Conservation (phyloP, 2,329 filamentous ascomycete genomes). For the Fusarium musae region DNA sequence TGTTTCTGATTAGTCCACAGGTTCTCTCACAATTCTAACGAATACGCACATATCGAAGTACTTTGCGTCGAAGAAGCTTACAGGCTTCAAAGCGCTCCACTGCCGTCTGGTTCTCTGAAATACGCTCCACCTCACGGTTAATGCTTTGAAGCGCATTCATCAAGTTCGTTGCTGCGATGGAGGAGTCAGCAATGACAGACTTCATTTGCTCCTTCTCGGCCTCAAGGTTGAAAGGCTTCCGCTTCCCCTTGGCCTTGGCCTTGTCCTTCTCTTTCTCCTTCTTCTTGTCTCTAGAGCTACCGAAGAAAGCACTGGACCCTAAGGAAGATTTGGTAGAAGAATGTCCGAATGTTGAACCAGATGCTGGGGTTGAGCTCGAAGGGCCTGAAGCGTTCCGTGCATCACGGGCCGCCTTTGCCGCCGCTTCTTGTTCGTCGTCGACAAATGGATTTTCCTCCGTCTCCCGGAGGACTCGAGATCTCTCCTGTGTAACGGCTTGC, state of each 20-base stretch:
- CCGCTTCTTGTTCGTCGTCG: constrained; percentile 69
- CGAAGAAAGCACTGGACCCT: constrained; percentile 53
- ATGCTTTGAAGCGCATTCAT: constrained; percentile 88
- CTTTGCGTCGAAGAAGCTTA: constrained; percentile 84
- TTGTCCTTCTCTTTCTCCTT: constrained; percentile 65
- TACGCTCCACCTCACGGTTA: constrained; percentile 87
- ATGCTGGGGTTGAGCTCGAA: constrained; percentile 28
- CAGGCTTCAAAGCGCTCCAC: constrained; percentile 84
- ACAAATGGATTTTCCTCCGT: constrained; percentile 79
- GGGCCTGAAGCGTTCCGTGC: constrained; percentile 36
- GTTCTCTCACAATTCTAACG: background rate
- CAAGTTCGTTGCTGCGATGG: constrained; percentile 90
- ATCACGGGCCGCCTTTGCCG: constrained; percentile 46
- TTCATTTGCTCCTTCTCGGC: constrained; percentile 90
- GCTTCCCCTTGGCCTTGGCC: constrained; percentile 67
- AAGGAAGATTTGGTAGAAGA: constrained; percentile 51
- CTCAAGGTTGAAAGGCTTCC: constrained; percentile 81
- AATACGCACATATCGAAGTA: constrained; percentile 78
- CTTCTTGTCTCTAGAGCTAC: constrained; percentile 61
- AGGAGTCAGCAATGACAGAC: constrained; percentile 86
- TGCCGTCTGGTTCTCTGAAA: constrained; percentile 84
- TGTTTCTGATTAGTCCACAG: constrained; percentile 43
- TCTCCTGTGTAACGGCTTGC: constrained; percentile 78
- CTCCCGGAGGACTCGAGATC: constrained; percentile 85
- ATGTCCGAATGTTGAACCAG: constrained; percentile 21